Evolutionary conservation across 2,329 filamentous ascomycete genomes (phyloP), one percentile per base, ranked within the genome.

Genomic region (Canariomyces notabilis): DNA sequence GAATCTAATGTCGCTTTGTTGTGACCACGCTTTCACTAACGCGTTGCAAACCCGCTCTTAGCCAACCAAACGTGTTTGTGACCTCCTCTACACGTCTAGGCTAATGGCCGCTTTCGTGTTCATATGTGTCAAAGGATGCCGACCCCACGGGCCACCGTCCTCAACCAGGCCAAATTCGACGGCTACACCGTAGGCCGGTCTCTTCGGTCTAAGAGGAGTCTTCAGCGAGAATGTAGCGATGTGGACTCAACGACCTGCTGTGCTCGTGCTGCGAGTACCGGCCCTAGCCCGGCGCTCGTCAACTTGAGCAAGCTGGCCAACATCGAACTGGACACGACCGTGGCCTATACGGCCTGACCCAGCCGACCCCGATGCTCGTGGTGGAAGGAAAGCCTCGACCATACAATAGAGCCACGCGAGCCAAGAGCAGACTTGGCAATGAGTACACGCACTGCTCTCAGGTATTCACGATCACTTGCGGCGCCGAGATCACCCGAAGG

Each of bases 371-470:
- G 15, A 26, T 46, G 37, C 37, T 40, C 43, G 22, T 46, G 19
- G 36, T 45, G 12, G 29, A 45, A 21, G 43, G 43, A 40, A 46
- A 45, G 43, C 43, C 31, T 46, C 43, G 37, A 46, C 20, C 18
- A 40, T 6, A 35, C 31, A 39, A 45, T 32, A 36, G 43, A 40
- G 11, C 43, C 12, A 46, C 31, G 37, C 31, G 15, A 46, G 43
- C 43, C 12, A 46, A 37, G 37, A 46, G 43, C 37, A 40, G 43
- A 40, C 12, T 16, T 46, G 19, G 43, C 37, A 35, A 29, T 16
- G 21, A 46, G 37, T 40, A 35, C 31, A 46, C 37, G 37, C 20
- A 31, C 39, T 34, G 39, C 31, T 42, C 19, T 26, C 31, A 26
- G 19, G 31, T n/a, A 31, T 42, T 42, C 39, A 42, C 39, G 39